Base-by-base conservation (phyloP, 306 rosid species). In the Fagus crenata region DNA sequence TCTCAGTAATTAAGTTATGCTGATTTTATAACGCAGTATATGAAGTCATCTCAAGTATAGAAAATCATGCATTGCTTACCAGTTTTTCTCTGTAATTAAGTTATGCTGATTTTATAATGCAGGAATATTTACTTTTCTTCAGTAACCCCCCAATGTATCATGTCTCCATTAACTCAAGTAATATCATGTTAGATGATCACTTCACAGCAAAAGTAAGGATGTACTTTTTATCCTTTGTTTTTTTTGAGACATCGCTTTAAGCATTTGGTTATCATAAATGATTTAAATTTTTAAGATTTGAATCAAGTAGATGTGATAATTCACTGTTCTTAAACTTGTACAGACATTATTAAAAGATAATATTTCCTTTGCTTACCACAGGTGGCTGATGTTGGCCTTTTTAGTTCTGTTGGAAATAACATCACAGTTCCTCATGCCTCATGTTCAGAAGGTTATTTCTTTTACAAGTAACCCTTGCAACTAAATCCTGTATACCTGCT, bases 121-220 rank as follows among this genome's bases (percentile, higher is more conserved):
- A 94, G 97, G 96, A 94, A 69, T 94, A 94, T 81, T 88, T 94
- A 85, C 86, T 90, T 87, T 89, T 88, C 70, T 94, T 94, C 88
- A 88, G 78, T 75, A 95, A 94, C 46, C 97, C 90, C 18, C 97
- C 94, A 4, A 84, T 84, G 74, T 88, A 84, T 76, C 91, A 89
- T 51, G 93, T 94, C 78, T 89, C 97, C 78, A 87, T 94, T 73
- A 84, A 81, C 89, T 86, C 98, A 15, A 82, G 91, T 89, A 92
- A 84, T 74, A 83, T 94, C 49, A 94, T 92, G 96, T 79, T 94
- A 74, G 98, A 94, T 51, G 95, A 94, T 65, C 84, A 82, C 65
- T 94, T 92, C 72, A 89, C 89, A 32, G 96, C 96, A 39, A 94
- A 90, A 89, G 98, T 92, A 89, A 69, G 81, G 75, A 73, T 69